Evolutionary conservation across 2,329 filamentous ascomycete species (phyloP).

Genomic region (Aspergillaceae sp.): DNA sequence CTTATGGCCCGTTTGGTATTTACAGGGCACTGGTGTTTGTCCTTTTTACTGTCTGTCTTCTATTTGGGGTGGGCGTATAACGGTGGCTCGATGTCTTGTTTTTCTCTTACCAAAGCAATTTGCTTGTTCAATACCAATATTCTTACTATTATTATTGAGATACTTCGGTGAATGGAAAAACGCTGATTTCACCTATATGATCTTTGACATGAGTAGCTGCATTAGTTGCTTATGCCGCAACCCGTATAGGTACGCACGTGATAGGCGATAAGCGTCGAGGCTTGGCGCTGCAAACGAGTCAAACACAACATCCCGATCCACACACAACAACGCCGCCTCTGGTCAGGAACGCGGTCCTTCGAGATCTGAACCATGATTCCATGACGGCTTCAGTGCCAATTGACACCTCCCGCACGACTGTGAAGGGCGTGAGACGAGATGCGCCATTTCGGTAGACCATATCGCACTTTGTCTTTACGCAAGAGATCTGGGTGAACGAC

Average conservation of each 20-base stretch:
- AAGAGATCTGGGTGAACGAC: slow-evolving; percentile 3
- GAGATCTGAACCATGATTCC: background rate
- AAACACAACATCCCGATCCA: slow-evolving; percentile 14
- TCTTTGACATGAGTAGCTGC: background rate
- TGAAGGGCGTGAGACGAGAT: slow-evolving; percentile 1
- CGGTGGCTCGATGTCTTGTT: slow-evolving; percentile 8
- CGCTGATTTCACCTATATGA: too few relatives aligned
- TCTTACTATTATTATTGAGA: background rate
- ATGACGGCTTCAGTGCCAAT: background rate
- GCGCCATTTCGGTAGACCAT: background rate
- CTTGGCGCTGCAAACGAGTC: slow-evolving; percentile 18
- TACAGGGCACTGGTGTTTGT: slow-evolving; percentile 6
- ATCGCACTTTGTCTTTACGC: slow-evolving; percentile 1
- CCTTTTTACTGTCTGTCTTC: slow-evolving; percentile 1
- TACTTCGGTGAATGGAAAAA: background rate
- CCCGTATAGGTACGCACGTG: background rate
- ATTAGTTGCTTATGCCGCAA: background rate
- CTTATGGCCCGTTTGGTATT: slow-evolving; percentile 14
- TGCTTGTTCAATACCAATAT: background rate
- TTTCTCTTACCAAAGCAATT: background rate
- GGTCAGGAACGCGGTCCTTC: background rate
- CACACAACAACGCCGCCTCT: background rate
- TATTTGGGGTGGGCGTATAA: slow-evolving; percentile 11
- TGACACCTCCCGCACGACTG: background rate
- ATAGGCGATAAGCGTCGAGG: slow-evolving; percentile 1